Base-by-base conservation (phyloP, 1,284 basidiomycete species). In the Exobasidium rhododendri region DNA sequence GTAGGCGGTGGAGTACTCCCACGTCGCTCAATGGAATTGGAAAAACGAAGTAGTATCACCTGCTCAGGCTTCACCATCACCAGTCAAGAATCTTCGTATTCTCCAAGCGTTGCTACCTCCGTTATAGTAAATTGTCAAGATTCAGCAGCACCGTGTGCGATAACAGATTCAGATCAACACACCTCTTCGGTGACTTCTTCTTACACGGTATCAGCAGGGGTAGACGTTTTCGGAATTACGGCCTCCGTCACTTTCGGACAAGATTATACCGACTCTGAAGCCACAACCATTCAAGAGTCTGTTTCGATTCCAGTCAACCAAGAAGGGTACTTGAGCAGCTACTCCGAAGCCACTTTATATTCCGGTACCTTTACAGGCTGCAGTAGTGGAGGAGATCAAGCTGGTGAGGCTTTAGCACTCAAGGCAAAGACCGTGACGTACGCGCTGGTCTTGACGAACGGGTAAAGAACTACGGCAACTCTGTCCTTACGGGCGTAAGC, bases 191-290 rank as follows among this genome's bases (percentile, higher is more conserved):
- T n/a, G 10, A 11, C 40, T 11, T 43, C 40, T 11, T 11, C 40
- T 11, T 43, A n/a, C n/a, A n/a, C n/a, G n/a, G n/a, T 43, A 11
- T 43, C 40, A 43, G n/a, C 40, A 11, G n/a, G n/a, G n/a, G 40
- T 10, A 43, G n/a, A 43, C 40, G 40, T 43, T 10, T 11, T 11
- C n/a, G 40, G 40, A 43, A n/a, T 43, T 10, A 43, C 10, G 10
- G 40, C n/a, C n/a, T 10, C 10, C 10, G 11, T 10, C n/a, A 43
- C 40, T 43, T 43, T 43, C n/a, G 40, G 40, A 43, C 11, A 10
- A n/a, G 40, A n/a, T 43, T 43, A 43, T 43, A 43, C n/a, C n/a
- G 40, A 43, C n/a, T 43, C 40, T 43, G n/a, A n/a, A n/a, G n/a
- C n/a, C n/a, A 43, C 40, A 43, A 11, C 40, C 10, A 43, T 43